Conservation (phyloP, 1,284 basidiomycete species). For the Farysia itapuensis region DNA sequence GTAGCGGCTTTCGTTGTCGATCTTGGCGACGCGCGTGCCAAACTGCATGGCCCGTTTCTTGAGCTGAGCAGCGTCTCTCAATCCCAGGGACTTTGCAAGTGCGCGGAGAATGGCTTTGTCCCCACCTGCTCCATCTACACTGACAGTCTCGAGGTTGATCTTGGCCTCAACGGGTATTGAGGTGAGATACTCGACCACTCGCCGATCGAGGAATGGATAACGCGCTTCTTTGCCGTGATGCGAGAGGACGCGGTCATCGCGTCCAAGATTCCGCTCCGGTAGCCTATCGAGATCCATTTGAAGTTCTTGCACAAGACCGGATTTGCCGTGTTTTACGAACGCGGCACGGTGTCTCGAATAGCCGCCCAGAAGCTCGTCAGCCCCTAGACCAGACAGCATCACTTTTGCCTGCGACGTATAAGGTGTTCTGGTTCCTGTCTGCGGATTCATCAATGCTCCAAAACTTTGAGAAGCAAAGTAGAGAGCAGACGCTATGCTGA, state of each 20-base stretch:
- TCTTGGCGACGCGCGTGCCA: slow-evolving; percentile 83
- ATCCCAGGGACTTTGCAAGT: slow-evolving; percentile 23
- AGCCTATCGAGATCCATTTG: slow-evolving; percentile 90
- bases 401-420: slow-evolving; percentile 80
- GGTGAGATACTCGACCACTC: slow-evolving; percentile 63
- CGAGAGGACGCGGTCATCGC: slow-evolving; percentile 89
- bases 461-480: slow-evolving; percentile 84
- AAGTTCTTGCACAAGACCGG: slow-evolving; percentile 77
- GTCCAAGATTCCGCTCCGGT: slow-evolving; percentile 83
- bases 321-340: slow-evolving; percentile 61
- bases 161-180: slow-evolving; percentile 77
- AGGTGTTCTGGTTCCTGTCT: not conserved
- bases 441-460: not conserved
- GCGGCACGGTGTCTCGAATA: slow-evolving; percentile 86
- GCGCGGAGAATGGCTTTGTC: slow-evolving; percentile 81
- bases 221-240: slow-evolving; percentile 80
- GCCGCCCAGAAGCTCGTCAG: slow-evolving; percentile 91
- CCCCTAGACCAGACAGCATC: slow-evolving; percentile 85
- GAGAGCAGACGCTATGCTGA: slow-evolving; percentile 87
- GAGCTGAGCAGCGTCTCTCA: slow-evolving; percentile 65
- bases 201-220: slow-evolving; percentile 48
- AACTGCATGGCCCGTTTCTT: slow-evolving; percentile 98
- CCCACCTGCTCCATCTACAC: slow-evolving; percentile 64
- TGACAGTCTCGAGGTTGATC: slow-evolving; percentile 64
- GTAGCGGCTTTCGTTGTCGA: slow-evolving; percentile 66